These are phyloP conservation scores for Pichia sp. DNA, from an alignment of 1,139 yeast species.

Conservation along the genomic window DNA sequence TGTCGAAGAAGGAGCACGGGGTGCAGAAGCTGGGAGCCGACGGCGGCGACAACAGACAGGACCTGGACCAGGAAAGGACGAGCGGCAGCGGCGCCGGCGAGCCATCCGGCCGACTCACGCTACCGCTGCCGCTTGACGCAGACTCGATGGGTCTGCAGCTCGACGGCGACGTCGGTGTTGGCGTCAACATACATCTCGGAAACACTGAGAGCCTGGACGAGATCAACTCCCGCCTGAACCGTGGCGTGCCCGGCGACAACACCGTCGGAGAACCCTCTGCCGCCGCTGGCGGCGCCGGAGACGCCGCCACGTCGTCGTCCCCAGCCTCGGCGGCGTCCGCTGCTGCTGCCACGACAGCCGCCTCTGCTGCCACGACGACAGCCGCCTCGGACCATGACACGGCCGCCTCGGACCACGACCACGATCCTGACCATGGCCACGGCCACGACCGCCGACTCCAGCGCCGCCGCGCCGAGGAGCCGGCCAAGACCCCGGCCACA, in stretches of 20 bases:
- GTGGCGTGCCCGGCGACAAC: background rate
- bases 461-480: background rate
- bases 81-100: background rate
- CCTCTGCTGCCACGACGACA: background rate
- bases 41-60: background rate
- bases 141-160: background rate
- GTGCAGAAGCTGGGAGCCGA: background rate
- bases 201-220: constrained; percentile 9
- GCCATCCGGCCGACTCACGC: background rate
- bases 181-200: constrained; percentile 12
- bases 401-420: background rate
- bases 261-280: background rate
- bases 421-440: no score
- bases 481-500: constrained; percentile 13
- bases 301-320: no score
- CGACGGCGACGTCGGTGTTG: constrained; percentile 10
- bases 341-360: background rate
- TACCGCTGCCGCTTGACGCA: background rate
- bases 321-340: background rate
- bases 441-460: no score
- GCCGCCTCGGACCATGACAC: background rate
- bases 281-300: no score
- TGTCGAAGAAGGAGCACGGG: constrained; percentile 4
- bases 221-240: constrained; percentile 8
- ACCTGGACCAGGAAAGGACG: no score